Conservation (phyloP, 1,284 basidiomycete genomes). For the Ceratobasidium sp. region DNA sequence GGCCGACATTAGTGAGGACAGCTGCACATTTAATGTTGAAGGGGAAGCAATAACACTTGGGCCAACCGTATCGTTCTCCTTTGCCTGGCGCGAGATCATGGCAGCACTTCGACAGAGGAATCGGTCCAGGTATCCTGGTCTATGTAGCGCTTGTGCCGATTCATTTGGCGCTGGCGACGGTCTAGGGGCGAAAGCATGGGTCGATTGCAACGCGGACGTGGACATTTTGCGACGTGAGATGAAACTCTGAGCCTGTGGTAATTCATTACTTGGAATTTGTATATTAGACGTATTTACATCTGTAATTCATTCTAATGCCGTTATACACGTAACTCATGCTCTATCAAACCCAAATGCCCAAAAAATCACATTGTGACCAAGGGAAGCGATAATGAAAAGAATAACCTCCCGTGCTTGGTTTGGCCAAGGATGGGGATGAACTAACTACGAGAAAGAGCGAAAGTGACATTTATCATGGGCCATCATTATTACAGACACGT, state of each 20-base stretch:
- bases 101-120: neutral
- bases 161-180: constrained; percentile 27
- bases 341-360: too few relatives aligned
- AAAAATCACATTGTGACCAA: too few relatives aligned
- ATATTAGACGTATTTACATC: too few relatives aligned
- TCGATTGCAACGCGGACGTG: constrained; percentile 19
- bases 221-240: constrained; percentile 9
- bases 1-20: constrained; percentile 18
- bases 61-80: constrained; percentile 20
- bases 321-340: too few relatives aligned
- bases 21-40: constrained; percentile 1
- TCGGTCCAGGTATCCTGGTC: constrained; percentile 28
- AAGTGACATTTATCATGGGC: too few relatives aligned
- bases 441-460: too few relatives aligned
- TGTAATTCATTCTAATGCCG: too few relatives aligned
- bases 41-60: constrained; percentile 8
- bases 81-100: constrained; percentile 28
- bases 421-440: too few relatives aligned
- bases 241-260: neutral
- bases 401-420: too few relatives aligned
- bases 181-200: constrained; percentile 19
- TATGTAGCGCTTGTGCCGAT: constrained; percentile 7
- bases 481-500: too few relatives aligned
- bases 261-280: too few relatives aligned
- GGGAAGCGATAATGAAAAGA: too few relatives aligned